A percentile compares a stretch with the other conserved stretches of the same genome.
phyloP scores from a whole-genome alignment of 352 stramenopile species.

The Pythium sukuiense region DNA sequence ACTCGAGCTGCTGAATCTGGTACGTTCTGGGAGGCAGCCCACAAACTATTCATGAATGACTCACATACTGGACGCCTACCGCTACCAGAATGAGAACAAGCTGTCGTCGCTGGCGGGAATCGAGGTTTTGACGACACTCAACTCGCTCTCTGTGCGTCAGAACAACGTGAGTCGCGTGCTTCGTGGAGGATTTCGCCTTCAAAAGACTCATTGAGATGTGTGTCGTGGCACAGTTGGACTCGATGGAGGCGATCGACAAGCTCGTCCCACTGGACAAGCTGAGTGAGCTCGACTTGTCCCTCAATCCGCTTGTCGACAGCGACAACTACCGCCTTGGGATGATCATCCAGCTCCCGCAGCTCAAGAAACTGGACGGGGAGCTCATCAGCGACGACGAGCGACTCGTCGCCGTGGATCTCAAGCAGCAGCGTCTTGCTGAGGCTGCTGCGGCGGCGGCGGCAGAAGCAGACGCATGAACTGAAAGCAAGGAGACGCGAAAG shows the following conservation, averaged over 20 bases:
- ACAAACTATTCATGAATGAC: not conserved
- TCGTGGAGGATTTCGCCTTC: not conserved
- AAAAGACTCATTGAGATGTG: not conserved
- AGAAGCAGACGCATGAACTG: conserved; percentile 28
- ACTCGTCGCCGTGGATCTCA: conserved; percentile 56
- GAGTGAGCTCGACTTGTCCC: conserved; percentile 44
- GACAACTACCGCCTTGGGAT: conserved; percentile 59
- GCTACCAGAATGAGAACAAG: conserved; percentile 68
- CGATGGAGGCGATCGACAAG: conserved; percentile 44
- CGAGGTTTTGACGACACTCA: conserved; percentile 46
- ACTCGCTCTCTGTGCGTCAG: conserved; percentile 46
- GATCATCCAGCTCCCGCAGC: conserved; percentile 48
- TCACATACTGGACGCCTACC: conserved; percentile 30
- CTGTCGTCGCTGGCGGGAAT: conserved; percentile 53
- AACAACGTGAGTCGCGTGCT: conserved; percentile 47
- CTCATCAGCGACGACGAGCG: conserved; percentile 61
- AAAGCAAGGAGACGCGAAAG: conserved; percentile 11
- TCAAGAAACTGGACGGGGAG: conserved; percentile 64
- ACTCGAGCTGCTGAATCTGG: conserved; percentile 54
- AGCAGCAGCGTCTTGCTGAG: conserved; percentile 42
- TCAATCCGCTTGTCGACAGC: conserved; percentile 52
- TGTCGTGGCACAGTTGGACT: conserved; percentile 43
- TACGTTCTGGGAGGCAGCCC: conserved; percentile 17
- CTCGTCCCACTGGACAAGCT: conserved; percentile 46
- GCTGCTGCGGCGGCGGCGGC: conserved; percentile 28